Evolutionary conservation across 768 basidiomycete genomes (phyloP), one percentile per base, ranked within the genome.

Genomic region (Xanthoconium purpureum): DNA sequence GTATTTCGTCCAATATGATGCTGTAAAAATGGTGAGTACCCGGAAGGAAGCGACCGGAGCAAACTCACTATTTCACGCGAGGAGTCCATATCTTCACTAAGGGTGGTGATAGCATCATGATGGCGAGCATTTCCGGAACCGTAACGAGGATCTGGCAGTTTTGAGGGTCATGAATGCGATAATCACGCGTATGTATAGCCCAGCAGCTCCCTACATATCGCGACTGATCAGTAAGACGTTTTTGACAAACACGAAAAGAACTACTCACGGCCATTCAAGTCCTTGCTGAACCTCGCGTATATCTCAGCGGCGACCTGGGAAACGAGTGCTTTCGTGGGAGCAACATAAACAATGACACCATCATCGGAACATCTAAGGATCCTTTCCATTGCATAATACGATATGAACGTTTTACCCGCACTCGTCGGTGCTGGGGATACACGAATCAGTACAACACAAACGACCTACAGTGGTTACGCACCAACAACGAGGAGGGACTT

Each of bases 381-480:
- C 58, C 80, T 80, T 66, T 88, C 86, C 87, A 89, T 89, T 0
- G 88, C 87, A 60, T 88, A 88, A 67, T 78, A 89, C 3, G 85
- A 85, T 42, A 89, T 87, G 63, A 89, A 89, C 0, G 88, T 89
- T 68, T 89, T 89, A 30, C 87, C 86, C 1, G 85, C 86, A 67
- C 84, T 85, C 1, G 85, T 87, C 1, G 85, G 86, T 4, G 85
- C 85, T 87, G 61, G 5, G 42, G 7, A 35, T 49, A 38, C 32
- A 15, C 32, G 15, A 8, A 24, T 65, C 33, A 60, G 28, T 47
- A 37, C 20, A 48, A 5, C n/a, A 0, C 5, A 42, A 29, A 37
- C 35, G 5, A 5, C 32, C 13, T 20, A 52, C 9, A 30, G 47
- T 8, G 20, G 52, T 39, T 4, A 71, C 67, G 35, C 28, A 84